Percentiles rank a stretch among this genome's conserved stretches.
These are phyloP conservation scores for Fragaria iinumae DNA, from an alignment of 306 rosid species.

Conservation along the genomic window DNA sequence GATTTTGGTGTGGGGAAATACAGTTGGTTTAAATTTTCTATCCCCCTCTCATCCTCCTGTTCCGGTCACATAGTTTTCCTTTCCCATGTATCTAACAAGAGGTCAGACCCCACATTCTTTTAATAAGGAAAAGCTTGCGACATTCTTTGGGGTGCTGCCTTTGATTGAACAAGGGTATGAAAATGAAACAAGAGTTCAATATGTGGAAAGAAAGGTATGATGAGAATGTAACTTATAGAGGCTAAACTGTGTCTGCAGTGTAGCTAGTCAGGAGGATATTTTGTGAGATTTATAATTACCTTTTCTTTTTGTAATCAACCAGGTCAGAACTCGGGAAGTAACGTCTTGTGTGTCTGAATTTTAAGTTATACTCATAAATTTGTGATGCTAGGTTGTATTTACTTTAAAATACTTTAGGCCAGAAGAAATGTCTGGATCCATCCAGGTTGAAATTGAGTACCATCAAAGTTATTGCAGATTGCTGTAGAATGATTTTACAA, in stretches of 20 bases:
- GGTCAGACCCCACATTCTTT: slow-evolving; percentile 43
- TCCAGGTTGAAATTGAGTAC: slow-evolving; percentile 6
- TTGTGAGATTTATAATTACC: slow-evolving; percentile 19
- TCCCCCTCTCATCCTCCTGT: slow-evolving; percentile 37
- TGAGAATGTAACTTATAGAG: slow-evolving; percentile 41
- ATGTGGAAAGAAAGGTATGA: slow-evolving; percentile 45
- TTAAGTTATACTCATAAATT: slow-evolving; percentile 34
- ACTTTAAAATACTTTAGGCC: not conserved
- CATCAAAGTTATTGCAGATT: not conserved
- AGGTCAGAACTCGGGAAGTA: slow-evolving; percentile 25
- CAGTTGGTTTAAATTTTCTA: slow-evolving; percentile 10
- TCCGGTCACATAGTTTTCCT: slow-evolving; percentile 37
- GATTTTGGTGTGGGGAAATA: slow-evolving; percentile 47
- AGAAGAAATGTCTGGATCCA: slow-evolving; percentile 1
- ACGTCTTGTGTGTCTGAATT: slow-evolving; percentile 33
- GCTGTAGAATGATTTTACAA: not conserved
- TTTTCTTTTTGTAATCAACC: slow-evolving; percentile 30
- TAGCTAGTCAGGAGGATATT: slow-evolving; percentile 43
- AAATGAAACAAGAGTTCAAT: slow-evolving; percentile 35
- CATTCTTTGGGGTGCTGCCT: slow-evolving; percentile 53
- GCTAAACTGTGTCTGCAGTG: slow-evolving; percentile 31
- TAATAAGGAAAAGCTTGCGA: slow-evolving; percentile 42
- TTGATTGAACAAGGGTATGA: slow-evolving; percentile 44
- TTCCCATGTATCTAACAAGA: slow-evolving; percentile 44
- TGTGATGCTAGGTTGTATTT: slow-evolving; percentile 31